Percentiles rank a stretch among this genome's conserved stretches.
Evolutionary conservation across 495 filamentous ascomycete species (phyloP).

Genomic region (Clohesyomyces aquaticus): DNA sequence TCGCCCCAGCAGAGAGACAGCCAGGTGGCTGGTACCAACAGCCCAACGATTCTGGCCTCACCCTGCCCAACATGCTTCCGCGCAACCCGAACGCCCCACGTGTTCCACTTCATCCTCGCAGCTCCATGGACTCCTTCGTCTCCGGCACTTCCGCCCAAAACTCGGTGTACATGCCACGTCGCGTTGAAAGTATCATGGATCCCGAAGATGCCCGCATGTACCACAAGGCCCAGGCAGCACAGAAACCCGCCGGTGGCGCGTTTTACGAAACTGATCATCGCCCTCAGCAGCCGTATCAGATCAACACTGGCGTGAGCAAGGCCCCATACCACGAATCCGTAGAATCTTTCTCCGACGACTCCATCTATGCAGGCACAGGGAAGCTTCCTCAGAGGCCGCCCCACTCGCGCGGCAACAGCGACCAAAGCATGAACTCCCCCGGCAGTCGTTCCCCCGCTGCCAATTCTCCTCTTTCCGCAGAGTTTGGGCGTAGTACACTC

Average conservation of each 20-base stretch:
- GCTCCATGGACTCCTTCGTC: slow-evolving; percentile 73
- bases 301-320: slow-evolving; percentile 5
- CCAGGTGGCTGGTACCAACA: slow-evolving; percentile 67
- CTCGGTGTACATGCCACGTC: slow-evolving; percentile 71
- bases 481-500: slow-evolving; percentile 12
- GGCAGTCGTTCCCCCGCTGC: slow-evolving; percentile 8
- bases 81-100: slow-evolving; percentile 55
- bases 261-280: slow-evolving; percentile 40
- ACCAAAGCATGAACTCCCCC: background rate
- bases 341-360: slow-evolving; percentile 36
- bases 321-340: slow-evolving; percentile 30
- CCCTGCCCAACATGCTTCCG: slow-evolving; percentile 48
- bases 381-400: slow-evolving; percentile 25
- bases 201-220: slow-evolving; percentile 43
- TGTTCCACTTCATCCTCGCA: slow-evolving; percentile 60
- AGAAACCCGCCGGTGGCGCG: slow-evolving; percentile 46
- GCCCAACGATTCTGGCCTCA: slow-evolving; percentile 57
- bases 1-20: slow-evolving; percentile 63
- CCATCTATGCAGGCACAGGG: slow-evolving; percentile 20
- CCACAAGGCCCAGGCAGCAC: slow-evolving; percentile 39
- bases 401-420: slow-evolving; percentile 23
- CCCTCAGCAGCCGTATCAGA: slow-evolving; percentile 14
- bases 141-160: slow-evolving; percentile 63
- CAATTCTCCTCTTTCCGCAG: slow-evolving; percentile 30
- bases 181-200: slow-evolving; percentile 81